Evolutionary conservation across 306 rosid genomes (phyloP).

Genomic region (Mimosa bimucronata): DNA sequence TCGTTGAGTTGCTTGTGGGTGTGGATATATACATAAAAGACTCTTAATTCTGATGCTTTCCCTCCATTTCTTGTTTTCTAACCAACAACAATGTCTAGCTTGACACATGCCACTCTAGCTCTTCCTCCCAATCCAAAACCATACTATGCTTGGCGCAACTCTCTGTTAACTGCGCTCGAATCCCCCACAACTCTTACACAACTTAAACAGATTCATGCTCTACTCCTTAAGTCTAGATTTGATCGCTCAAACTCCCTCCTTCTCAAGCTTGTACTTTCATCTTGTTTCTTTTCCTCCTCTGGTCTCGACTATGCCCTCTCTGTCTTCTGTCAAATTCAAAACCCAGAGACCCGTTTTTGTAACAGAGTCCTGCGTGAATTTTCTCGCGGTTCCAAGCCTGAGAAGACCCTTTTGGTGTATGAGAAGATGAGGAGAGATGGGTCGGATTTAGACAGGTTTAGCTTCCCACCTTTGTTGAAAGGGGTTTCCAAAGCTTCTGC

Average conservation of each 20-base stretch:
- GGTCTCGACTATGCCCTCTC: constrained; percentile 68
- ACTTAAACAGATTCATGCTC: constrained; percentile 75
- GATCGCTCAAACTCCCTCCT: constrained; percentile 48
- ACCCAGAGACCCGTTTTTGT: constrained; percentile 56
- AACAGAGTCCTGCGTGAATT: constrained; percentile 68
- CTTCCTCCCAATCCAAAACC: constrained; percentile 36
- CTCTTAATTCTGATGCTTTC: not conserved
- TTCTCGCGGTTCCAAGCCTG: constrained; percentile 58
- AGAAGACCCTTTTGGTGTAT: constrained; percentile 59
- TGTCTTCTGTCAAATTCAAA: constrained; percentile 56
- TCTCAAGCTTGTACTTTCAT: constrained; percentile 52
- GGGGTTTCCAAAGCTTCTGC: constrained; percentile 59
- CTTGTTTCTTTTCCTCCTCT: constrained; percentile 43
- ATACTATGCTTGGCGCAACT: constrained; percentile 28
- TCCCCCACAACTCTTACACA: constrained; percentile 51
- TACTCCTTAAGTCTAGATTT: constrained; percentile 56
- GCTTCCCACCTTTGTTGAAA: constrained; percentile 78
- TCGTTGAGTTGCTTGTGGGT: not conserved
- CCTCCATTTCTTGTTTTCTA: not conserved
- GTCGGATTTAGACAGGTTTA: constrained; percentile 55
- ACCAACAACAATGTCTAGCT: constrained; percentile 29
- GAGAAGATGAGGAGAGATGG: constrained; percentile 54
- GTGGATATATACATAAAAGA: not conserved
- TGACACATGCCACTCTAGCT: constrained; percentile 25
- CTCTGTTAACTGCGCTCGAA: constrained; percentile 47